These are phyloP conservation scores for Thozetella sp. DNA, from an alignment of 495 filamentous ascomycete genomes.

Conservation along the genomic window DNA sequence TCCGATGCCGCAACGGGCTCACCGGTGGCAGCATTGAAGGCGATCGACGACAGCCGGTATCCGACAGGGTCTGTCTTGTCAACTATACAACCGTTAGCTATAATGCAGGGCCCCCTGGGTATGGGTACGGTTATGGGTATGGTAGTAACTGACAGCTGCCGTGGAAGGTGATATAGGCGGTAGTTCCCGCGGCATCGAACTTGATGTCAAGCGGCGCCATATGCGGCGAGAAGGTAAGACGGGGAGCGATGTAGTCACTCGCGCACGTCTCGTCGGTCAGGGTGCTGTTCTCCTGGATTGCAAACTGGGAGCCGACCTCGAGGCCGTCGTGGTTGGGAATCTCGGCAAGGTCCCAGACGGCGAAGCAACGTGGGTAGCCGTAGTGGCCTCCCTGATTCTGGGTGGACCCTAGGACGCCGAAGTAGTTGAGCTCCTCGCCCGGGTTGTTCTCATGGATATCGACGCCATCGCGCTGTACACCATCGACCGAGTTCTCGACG, in stretches of 20 bases:
- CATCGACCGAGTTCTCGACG: conserved; percentile 70
- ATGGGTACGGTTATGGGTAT: not conserved
- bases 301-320: conserved; percentile 53
- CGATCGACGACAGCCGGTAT: conserved; percentile 46
- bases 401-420: conserved; percentile 57
- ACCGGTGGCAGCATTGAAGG: conserved; percentile 33
- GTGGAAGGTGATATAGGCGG: conserved; percentile 54
- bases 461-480: conserved; percentile 50
- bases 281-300: conserved; percentile 33
- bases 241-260: conserved; percentile 33
- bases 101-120: not conserved
- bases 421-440: conserved; percentile 71
- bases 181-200: conserved; percentile 35
- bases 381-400: conserved; percentile 39
- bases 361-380: conserved; percentile 66
- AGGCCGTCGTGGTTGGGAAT: conserved; percentile 50
- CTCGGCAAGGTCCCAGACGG: conserved; percentile 57
- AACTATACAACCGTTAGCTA: conserved; percentile 13
- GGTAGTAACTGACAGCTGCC: conserved; percentile 56
- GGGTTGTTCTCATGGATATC: conserved; percentile 69
- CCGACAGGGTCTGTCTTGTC: conserved; percentile 48
- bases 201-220: conserved; percentile 57
- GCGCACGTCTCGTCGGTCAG: conserved; percentile 49
- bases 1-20: conserved; percentile 35
- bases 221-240: conserved; percentile 54